Base-by-base conservation (phyloP, 495 filamentous ascomycete genomes). In the Penicillium parvum region DNA sequence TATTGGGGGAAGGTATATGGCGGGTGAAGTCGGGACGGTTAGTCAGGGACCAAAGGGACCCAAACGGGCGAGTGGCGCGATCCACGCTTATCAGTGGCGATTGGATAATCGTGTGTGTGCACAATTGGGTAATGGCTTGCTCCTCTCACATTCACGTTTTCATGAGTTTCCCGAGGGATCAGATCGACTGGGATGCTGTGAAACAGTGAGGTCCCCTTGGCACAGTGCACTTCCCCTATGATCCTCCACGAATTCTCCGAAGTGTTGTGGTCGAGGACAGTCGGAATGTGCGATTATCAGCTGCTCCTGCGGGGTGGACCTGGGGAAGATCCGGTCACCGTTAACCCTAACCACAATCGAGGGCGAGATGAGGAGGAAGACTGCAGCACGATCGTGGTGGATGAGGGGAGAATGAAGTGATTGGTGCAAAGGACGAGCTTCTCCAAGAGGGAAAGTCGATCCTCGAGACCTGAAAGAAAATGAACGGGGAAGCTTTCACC, bases 31-130 rank as follows among this genome's bases (percentile, higher is more conserved):
- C 61, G 62, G 58, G 40, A 53, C 27, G 39, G 29, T 55, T 50
- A 53, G 46, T 58, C 47, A 53, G 49, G 51, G 49, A 47, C 57
- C 52, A 53, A 57, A n/a, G n/a, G n/a, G 49, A 48, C 50, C 40
- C 26, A 11, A 7, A 17, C 41, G 49, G 52, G 38, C 38, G 34
- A 17, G 44, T 52, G 52, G 38, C 38, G 34, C 37, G 20, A 40
- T 37, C 32, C 33, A 33, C 41, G 32, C 32, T 50, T 53, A 54
- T 54, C 44, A 35, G 14, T 15, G 21, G 17, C n/a, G 27, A 27
- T 46, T 25, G 21, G 32, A 37, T 52, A 39, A 40, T 32, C 30
- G 43, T 47, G 43, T 50, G 47, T 43, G 36, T 20, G 10, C 18
- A 35, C 17, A 44, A 53, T 53, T 41, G 39, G 38, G 37, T 49